These are phyloP conservation scores for Dunaliella primolecta DNA, from an alignment of 139 green algal species.

Conservation along the genomic window DNA sequence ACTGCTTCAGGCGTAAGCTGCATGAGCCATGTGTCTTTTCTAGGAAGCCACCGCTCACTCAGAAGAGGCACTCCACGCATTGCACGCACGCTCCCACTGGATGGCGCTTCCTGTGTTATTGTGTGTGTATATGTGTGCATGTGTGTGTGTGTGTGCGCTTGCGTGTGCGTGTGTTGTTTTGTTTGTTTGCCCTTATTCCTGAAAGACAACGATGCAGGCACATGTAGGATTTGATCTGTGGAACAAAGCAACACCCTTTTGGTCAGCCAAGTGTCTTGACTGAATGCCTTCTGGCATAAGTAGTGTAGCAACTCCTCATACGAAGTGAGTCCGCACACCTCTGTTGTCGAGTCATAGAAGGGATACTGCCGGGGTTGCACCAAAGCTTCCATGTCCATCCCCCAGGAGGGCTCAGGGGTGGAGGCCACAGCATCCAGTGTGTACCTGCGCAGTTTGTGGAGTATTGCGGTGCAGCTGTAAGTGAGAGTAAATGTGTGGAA, in stretches of 20 bases:
- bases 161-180: neutral
- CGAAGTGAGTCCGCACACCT: too few species aligned
- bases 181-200: too few species aligned
- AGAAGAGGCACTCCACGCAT: conserved; percentile 24
- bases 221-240: too few species aligned
- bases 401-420: conserved; percentile 30
- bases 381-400: conserved; percentile 21
- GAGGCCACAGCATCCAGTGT: conserved; percentile 22
- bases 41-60: conserved; percentile 31
- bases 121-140: neutral
- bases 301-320: too few species aligned
- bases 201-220: too few species aligned
- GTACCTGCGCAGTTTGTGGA: conserved; percentile 23
- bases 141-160: neutral
- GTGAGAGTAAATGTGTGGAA: too few species aligned
- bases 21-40: conserved; percentile 35
- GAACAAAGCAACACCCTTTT: too few species aligned
- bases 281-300: too few species aligned
- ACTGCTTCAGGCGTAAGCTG: neutral
- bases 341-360: conserved; percentile 23
- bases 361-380: conserved; percentile 32
- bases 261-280: too few species aligned
- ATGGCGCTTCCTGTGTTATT: conserved; percentile 5
- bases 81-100: conserved; percentile 19
- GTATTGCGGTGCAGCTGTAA: neutral